These are phyloP conservation scores for Brassica hybrid DNA, from an alignment of 441 rosid species.

Conservation along the genomic window DNA sequence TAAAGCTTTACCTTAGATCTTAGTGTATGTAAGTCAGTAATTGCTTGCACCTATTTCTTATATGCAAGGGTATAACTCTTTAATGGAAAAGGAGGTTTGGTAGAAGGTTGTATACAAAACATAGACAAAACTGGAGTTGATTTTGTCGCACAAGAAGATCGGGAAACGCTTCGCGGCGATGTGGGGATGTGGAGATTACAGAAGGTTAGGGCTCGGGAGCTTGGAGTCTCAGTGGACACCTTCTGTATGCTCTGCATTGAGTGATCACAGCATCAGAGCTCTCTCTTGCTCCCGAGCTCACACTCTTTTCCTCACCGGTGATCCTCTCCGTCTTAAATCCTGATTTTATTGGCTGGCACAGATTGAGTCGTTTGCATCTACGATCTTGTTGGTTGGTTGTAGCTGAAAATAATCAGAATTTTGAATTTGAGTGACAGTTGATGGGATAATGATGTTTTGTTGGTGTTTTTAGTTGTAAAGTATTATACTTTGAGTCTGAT, in stretches of 20 bases:
- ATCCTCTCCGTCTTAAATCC: no score
- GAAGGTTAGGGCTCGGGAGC: constrained; percentile 77
- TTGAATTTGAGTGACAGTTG: no score
- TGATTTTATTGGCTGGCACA: no score
- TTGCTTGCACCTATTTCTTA: constrained; percentile 22
- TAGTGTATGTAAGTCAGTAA: not conserved
- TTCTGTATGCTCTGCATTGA: constrained; percentile 52
- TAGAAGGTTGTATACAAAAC: constrained; percentile 66
- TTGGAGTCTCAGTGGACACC: constrained; percentile 80
- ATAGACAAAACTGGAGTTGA: constrained; percentile 68
- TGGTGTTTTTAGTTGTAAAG: no score
- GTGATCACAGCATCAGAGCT: constrained; percentile 54
- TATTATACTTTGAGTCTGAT: constrained; percentile 25
- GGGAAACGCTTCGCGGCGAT: constrained; percentile 66
- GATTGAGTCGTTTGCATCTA: no score
- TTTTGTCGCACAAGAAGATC: constrained; percentile 70
- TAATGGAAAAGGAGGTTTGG: constrained; percentile 60
- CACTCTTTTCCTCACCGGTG: constrained; percentile 92
- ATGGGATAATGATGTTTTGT: no score
- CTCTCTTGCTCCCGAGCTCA: constrained; percentile 97
- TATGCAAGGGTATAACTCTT: constrained; percentile 53
- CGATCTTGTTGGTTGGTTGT: no score
- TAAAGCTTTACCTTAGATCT: not conserved
- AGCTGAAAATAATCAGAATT: no score
- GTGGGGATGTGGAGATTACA: constrained; percentile 96